Base-by-base conservation (phyloP, 345 rosid species). In the Hibiscus tridactylites region DNA sequence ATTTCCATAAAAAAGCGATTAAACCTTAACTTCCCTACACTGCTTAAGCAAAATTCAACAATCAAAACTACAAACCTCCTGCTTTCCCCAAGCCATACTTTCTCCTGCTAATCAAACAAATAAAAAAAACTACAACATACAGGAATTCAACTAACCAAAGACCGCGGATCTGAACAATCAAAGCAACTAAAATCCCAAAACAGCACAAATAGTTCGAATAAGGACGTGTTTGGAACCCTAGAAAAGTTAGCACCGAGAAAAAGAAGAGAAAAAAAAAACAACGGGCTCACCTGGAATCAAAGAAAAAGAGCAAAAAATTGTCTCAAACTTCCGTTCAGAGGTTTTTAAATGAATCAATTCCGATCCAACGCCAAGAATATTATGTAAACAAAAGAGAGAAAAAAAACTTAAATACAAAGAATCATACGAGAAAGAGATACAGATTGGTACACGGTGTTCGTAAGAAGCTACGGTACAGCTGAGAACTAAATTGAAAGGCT, bases 101-200 rank as follows among this genome's bases (percentile, higher is more conserved):
- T 59, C 52, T 57, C 66, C 35, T 11, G 46, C 57, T 17, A 59
- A 56, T 47, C 65, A 54, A 66, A 71, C 42, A 60, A 29, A 28
- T 33, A 1, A 61, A 29, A 61, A 54, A 54, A 54, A 12, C 19
- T 9, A 56, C 54, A 37, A 15, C 31, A 39, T 5, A 8, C 39
- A 39, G 24, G 33, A 79, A 73, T 63, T 71, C 19, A 65, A 64
- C 62, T 19, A 10, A 53, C 26, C 52, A 65, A 70, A 74, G 47
- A 13, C 76, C 73, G 60, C 79, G 79, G 85, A 82, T 84, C 88
- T 84, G 71, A 61, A 57, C 57, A 72, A 76, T 39, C 77, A 50
- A 74, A 65, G 56, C 73, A 37, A 21, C 11, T 21, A 73, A 73
- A 73, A 72, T 8, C 31, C 46, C 65, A 37, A 47, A 56, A 10